Base-by-base conservation (phyloP, 2,329 filamentous ascomycete species). In the Colletotrichum sp. region DNA sequence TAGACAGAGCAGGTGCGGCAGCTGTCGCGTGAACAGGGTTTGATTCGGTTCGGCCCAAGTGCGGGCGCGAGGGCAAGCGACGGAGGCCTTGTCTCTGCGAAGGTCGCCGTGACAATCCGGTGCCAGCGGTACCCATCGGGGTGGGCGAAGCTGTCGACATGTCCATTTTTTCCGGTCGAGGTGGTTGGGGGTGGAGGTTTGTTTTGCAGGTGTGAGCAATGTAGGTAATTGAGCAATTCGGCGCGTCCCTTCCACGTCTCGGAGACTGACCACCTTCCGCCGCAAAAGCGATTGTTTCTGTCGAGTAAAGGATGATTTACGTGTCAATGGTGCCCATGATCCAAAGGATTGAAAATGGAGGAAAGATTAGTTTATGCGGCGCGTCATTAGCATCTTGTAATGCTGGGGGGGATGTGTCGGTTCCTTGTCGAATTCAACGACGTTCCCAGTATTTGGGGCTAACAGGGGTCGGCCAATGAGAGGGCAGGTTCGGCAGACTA, bases 131-230 rank as follows among this genome's bases (percentile, higher is more conserved):
- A 78, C 86, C 88, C 80, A 89, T 85, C 44, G 91, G 90, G 7
- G 90, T 92, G 71, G 90, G 90, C 79, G 90, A 92, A 78, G 85
- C 86, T 70, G 88, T 86, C 75, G 90, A 86, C 89, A 91, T 91
- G 44, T 82, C 64, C n/a, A 71, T 63, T 18, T 69, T 26, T 57
- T 68, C 21, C 16, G 67, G 66, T 57, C 57, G 15, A 18, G 30
- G 60, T 49, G 34, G 49, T 55, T 30, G 55, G 32, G 32, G 66
- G 49, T n/a, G 24, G 57, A 34, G 39, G 68, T 66, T 68, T 74
- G 44, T 69, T 76, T 74, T 68, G 55, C 73, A 76, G 63, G 63
- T 63, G 64, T 59, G 30, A 63, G 63, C 63, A 68, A 49, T 28
- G 36, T 18, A 59, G 52, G 32, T 36, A 68, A 49, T 44, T 55